Percentiles rank a stretch among this genome's conserved stretches.
These are phyloP conservation scores for Pterocarpus macrocarpus DNA, from an alignment of 306 rosid species.

Conservation along the genomic window DNA sequence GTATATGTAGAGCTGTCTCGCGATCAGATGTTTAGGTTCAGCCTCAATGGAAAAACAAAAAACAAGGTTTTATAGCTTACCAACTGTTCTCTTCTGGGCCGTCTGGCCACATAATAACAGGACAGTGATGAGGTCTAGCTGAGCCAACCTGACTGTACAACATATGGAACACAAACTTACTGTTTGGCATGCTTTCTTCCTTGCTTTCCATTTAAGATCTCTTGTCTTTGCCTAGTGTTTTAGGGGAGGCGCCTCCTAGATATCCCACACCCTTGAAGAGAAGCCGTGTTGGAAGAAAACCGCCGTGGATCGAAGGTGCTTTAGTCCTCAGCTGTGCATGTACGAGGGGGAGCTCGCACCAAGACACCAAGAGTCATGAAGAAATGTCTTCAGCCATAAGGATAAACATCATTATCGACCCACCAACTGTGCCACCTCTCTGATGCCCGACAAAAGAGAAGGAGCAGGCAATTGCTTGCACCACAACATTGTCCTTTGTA, in stretches of 20 bases:
- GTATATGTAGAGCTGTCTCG: neutral
- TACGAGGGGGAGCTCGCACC: too few relatives aligned
- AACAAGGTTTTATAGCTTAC: neutral
- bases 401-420: neutral
- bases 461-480: neutral
- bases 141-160: neutral
- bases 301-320: too few relatives aligned
- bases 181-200: conserved; percentile 15
- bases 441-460: neutral
- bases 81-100: neutral
- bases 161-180: neutral
- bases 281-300: neutral
- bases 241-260: neutral
- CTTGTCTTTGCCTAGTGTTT: neutral
- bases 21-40: neutral
- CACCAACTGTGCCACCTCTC: neutral
- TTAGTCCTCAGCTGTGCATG: too few relatives aligned
- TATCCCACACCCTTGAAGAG: neutral
- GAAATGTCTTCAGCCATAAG: too few relatives aligned
- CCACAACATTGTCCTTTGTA: neutral
- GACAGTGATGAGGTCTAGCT: neutral
- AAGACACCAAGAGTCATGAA: too few relatives aligned
- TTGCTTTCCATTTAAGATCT: neutral
- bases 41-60: neutral
- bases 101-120: neutral